Evolutionary conservation across 2,329 filamentous ascomycete species (phyloP), one percentile per base, ranked within the genome.

Genomic region (Neopestalotiopsis clavispora): DNA sequence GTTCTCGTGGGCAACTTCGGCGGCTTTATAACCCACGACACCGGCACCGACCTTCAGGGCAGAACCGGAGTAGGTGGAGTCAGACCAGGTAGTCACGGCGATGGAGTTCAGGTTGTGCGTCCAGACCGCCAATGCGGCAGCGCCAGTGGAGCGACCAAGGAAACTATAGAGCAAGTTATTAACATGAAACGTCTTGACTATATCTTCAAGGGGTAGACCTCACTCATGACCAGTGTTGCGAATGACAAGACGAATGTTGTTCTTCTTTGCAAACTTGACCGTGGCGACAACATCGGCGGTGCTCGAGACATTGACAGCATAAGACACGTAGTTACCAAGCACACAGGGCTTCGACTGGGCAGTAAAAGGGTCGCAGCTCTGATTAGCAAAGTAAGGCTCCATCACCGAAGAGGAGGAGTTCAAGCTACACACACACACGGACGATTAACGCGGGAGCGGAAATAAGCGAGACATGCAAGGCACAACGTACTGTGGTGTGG

Each of bases 161-260:
- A 38, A 38, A 5, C 34, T 38, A 10, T 10, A 38, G 23, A 28
- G 6, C 34, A 10, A 38, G 10, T 10, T 38, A 10, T 38, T 3
- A 38, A 38, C 10, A 38, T 38, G 34, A 38, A 38, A 38, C 34
- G 34, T 38, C 10, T 38, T 38, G 10, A 7, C 10, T 10, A 38
- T 38, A 10, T 38, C 34, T 10, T 38, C 10, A 10, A 10, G 6
- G 34, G 34, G 34, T 7, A 10, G 1, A 10, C 9, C 34, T 38
- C 1, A 52, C 57, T 84, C 81, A 73, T 85, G 82, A 1, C 83
- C 83, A 2, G 83, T 84, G 65, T 83, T 83, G 67, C 80, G 81
- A 67, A 85, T 78, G 2, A 81, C 42, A 17, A 65, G 13, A n/a
- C 63, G 79, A 58, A 85, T 75, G 62, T 82, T 81, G 28, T 78